A percentile compares a stretch with the other conserved stretches of the same genome.
Conservation (phyloP, 2,329 filamentous ascomycete genomes). For the Aspergillus hortae region DNA sequence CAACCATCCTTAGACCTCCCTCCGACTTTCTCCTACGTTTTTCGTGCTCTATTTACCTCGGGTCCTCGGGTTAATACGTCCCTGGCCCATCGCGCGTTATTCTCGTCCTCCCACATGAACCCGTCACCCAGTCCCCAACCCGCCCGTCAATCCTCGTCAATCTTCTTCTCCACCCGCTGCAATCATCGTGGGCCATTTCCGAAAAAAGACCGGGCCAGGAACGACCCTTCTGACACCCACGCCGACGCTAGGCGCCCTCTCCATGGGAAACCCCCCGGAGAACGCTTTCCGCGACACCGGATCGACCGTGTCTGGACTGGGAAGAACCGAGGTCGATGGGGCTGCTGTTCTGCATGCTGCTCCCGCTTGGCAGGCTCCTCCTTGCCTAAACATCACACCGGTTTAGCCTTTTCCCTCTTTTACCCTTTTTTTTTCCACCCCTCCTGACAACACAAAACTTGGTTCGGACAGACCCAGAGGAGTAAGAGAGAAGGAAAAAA, state of each 20-base stretch:
- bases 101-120: neutral
- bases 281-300: slow-evolving; percentile 12
- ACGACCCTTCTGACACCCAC: neutral
- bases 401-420: no score
- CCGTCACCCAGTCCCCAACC: neutral
- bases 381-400: slow-evolving; percentile 5
- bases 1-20: neutral
- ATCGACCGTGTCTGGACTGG: slow-evolving; percentile 2
- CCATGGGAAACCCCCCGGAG: slow-evolving; percentile 8
- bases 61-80: slow-evolving; percentile 18
- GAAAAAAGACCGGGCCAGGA: slow-evolving; percentile 1
- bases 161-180: neutral
- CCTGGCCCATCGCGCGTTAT: neutral
- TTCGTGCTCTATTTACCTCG: slow-evolving; percentile 13
- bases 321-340: slow-evolving; percentile 4
- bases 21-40: slow-evolving; percentile 8
- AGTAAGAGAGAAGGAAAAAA: no score
- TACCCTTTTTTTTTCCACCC: no score
- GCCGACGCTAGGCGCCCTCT: slow-evolving; percentile 8
- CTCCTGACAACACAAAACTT: no score
- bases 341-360: no score
- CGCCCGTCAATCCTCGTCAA: neutral
- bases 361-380: neutral
- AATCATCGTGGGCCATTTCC: neutral
- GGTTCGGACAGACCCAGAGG: no score